A percentile compares a stretch with the other conserved stretches of the same genome.
Conservation (phyloP, 345 rosid species). For the Syzygium aqueum region DNA sequence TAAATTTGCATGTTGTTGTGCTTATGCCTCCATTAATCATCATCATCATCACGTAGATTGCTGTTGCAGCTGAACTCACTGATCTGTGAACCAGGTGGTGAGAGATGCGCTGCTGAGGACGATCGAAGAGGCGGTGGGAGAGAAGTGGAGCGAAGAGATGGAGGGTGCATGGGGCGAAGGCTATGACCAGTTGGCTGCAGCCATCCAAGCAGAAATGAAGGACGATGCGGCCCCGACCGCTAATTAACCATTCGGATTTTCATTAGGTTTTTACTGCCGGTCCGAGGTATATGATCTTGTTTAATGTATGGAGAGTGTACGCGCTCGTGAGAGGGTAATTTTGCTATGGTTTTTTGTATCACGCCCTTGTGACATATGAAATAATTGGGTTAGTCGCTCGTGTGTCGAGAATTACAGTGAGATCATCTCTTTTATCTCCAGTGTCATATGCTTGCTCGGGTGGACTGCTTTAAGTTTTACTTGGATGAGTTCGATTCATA, state of each 20-base stretch:
- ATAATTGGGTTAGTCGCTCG: neutral
- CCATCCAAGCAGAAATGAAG: constrained; percentile 52
- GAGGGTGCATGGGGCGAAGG: constrained; percentile 1
- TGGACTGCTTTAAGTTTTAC: too few species aligned
- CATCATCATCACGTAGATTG: neutral
- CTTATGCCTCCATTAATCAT: neutral
- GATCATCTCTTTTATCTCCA: neutral
- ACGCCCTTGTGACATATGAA: neutral
- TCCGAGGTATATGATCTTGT: neutral
- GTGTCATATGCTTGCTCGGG: neutral
- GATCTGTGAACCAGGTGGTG: constrained; percentile 21
- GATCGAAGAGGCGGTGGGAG: constrained; percentile 35
- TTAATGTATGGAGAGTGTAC: constrained; percentile 17
- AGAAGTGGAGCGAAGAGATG: constrained; percentile 49
- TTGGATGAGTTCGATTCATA: too few species aligned
- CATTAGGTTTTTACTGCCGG: neutral
- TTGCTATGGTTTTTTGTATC: neutral
- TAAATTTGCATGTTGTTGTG: too few species aligned
- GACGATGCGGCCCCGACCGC: neutral
- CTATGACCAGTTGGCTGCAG: constrained; percentile 56
- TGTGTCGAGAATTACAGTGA: neutral
- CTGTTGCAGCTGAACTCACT: neutral
- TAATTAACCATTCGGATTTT: neutral
- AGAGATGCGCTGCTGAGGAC: constrained; percentile 54
- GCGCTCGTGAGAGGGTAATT: neutral